These are phyloP conservation scores for Pythium rhizo-oryzae DNA, from an alignment of 352 stramenopile species.

Conservation along the genomic window DNA sequence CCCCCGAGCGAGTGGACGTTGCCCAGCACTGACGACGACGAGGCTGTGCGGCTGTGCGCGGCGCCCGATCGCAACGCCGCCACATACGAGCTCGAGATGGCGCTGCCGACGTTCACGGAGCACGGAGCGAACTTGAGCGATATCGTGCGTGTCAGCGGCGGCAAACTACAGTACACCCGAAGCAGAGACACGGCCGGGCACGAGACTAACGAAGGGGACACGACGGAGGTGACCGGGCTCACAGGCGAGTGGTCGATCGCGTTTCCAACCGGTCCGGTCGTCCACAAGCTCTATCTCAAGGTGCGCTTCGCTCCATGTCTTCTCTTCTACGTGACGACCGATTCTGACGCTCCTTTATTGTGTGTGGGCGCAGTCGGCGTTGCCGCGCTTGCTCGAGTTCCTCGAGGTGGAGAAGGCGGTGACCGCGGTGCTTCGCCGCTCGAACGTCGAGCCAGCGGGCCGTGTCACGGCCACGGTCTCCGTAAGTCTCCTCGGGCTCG, in stretches of 20 bases:
- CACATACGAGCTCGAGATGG: conserved; percentile 57
- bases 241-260: conserved; percentile 51
- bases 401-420: conserved; percentile 53
- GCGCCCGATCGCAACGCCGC: conserved; percentile 44
- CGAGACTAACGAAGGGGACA: background rate
- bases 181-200: background rate
- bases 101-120: conserved; percentile 34
- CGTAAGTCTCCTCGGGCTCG: conserved; percentile 42
- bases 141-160: conserved; percentile 33
- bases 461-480: conserved; percentile 35
- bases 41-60: conserved; percentile 43
- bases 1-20: conserved; percentile 55
- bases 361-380: conserved; percentile 23
- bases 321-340: background rate
- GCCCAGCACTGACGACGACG: conserved; percentile 46
- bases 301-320: background rate
- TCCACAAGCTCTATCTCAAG: conserved; percentile 52
- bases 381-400: conserved; percentile 49
- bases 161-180: conserved; percentile 51
- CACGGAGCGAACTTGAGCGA: background rate
- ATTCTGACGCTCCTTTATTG: background rate
- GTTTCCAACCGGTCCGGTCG: conserved; percentile 32
- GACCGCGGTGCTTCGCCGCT: conserved; percentile 36
- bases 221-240: conserved; percentile 5
- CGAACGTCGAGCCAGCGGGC: conserved; percentile 35